These are phyloP conservation scores for Xerocomellus dryophilus DNA, from an alignment of 768 basidiomycete genomes.

Conservation along the genomic window DNA sequence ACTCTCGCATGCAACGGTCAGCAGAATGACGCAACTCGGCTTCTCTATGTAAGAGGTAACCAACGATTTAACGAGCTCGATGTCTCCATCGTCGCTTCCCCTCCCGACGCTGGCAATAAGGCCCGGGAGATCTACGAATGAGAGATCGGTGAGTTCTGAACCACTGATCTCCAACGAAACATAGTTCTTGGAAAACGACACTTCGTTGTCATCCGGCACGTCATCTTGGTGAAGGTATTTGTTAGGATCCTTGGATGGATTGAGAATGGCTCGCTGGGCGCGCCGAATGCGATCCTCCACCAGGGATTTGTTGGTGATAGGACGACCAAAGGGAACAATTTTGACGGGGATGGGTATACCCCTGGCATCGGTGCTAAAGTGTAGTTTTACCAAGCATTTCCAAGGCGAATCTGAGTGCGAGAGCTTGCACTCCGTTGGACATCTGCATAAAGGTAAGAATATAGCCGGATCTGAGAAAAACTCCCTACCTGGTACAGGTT, in stretches of 20 bases:
- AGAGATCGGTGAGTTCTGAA: constrained; percentile 57
- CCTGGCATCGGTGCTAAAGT: constrained; percentile 39
- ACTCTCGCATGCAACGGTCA: constrained; percentile 54
- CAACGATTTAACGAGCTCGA: constrained; percentile 57
- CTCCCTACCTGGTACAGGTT: constrained; percentile 64
- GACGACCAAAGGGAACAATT: constrained; percentile 43
- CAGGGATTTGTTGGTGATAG: constrained; percentile 47
- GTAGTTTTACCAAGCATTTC: constrained; percentile 51
- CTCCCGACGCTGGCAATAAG: constrained; percentile 55
- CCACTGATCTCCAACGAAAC: constrained; percentile 61
- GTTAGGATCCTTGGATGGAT: constrained; percentile 38
- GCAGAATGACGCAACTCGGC: constrained; percentile 64
- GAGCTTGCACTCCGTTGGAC: constrained; percentile 57
- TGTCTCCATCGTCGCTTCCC: constrained; percentile 52
- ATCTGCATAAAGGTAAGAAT: constrained; percentile 34
- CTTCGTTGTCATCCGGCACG: constrained; percentile 11
- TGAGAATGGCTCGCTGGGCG: constrained; percentile 65
- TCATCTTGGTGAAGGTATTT: constrained; percentile 17
- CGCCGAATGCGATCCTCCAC: constrained; percentile 68
- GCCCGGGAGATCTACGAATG: constrained; percentile 64
- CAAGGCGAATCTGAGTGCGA: constrained; percentile 40
- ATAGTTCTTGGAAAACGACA: constrained; percentile 52
- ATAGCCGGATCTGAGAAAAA: background rate
- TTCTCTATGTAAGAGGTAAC: constrained; percentile 59
- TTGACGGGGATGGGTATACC: constrained; percentile 39